Percentiles rank a stretch among this genome's conserved stretches.
phyloP scores from a whole-genome alignment of 179 eudicot genomes.

The Carnegiea gigantea region DNA sequence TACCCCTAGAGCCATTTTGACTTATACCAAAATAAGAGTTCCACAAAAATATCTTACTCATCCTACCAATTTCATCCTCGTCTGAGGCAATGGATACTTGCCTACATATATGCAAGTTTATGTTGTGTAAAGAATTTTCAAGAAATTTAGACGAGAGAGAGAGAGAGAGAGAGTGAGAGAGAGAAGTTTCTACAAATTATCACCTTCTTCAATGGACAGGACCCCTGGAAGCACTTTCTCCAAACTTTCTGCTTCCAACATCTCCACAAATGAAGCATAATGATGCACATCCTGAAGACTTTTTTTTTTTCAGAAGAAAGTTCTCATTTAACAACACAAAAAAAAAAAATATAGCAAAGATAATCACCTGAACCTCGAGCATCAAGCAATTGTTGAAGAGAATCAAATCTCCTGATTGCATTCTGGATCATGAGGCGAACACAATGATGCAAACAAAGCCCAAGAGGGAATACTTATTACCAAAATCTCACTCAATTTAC shows the following conservation, averaged over 20 bases:
- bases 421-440: constrained; percentile 34
- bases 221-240: constrained; percentile 79
- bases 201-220: constrained; percentile 69
- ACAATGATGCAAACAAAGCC: background rate
- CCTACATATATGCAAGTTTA: background rate
- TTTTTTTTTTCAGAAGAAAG: constrained; percentile 11
- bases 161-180: background rate
- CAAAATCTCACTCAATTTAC: background rate
- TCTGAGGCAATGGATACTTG: background rate
- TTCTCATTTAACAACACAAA: background rate
- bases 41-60: background rate
- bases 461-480: background rate
- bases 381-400: constrained; percentile 78
- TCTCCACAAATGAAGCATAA: constrained; percentile 72
- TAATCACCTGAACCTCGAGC: constrained; percentile 70
- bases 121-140: background rate
- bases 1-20: background rate
- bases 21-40: background rate
- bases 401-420: constrained; percentile 57
- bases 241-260: constrained; percentile 72
- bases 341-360: background rate
- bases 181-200: background rate
- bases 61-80: background rate
- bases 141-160: background rate
- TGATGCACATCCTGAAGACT: constrained; percentile 52